Base-by-base conservation (phyloP, 352 stramenopile genomes). In the Aphanomyces astaci region DNA sequence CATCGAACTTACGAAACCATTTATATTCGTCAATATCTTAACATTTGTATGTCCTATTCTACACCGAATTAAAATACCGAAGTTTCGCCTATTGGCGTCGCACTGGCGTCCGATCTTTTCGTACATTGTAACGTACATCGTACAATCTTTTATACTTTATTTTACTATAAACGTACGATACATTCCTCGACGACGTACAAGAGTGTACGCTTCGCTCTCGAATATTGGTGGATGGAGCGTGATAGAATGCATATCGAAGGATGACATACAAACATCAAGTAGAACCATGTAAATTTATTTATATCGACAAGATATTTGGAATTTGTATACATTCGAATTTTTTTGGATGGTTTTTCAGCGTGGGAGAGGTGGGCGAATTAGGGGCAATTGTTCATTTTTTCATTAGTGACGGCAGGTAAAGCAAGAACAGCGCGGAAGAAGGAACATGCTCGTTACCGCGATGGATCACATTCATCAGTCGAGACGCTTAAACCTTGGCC, bases 371-470 rank as follows among this genome's bases (percentile, higher is more conserved):
- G 22, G 48, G 10, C 24, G 51, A 59, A 52, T 66, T 66, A 53
- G 13, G 4, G 19, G 59, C 17, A 68, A 48, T 60, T 68, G 62
- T 68, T 68, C 62, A 68, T 68, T 68, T 68, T 68, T 68, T 68
- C 62, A 68, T 68, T 68, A 59, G 51, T 59, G 51, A 36, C 45
- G 51, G 51, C 51, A 62, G 28, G 43, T 59, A 10, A 13, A n/a
- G n/a, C n/a, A n/a, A n/a, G n/a, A n/a, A n/a, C n/a, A n/a, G n/a
- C n/a, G n/a, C n/a, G n/a, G n/a, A n/a, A 17, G 31, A 36, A 68
- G 33, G 24, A 66, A 32, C n/a, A 68, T 68, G 62, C 49, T 68
- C 19, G 62, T 68, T n/a, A 68, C 62, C 28, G 62, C 62, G 19
- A 68, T 68, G 62, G 62, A 68, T 39, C 62, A 68, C 22, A 32